Percentiles rank a stretch among this genome's conserved stretches.
These are phyloP conservation scores for Quercus alba DNA, from an alignment of 306 rosid genomes.

Conservation along the genomic window DNA sequence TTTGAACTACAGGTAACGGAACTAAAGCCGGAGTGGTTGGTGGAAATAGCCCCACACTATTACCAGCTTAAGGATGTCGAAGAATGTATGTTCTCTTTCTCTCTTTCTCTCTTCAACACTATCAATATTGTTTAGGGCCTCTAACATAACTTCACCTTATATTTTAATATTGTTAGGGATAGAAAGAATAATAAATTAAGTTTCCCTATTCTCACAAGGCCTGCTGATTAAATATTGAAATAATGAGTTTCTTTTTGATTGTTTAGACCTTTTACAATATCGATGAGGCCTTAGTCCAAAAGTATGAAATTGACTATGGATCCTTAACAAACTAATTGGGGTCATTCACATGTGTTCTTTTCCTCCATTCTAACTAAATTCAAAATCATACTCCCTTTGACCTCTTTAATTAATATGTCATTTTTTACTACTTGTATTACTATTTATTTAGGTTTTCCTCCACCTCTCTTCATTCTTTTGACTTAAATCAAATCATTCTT, in stretches of 20 bases:
- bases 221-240: background rate
- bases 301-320: no score
- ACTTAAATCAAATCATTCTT: no score
- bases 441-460: no score
- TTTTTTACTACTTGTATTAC: no score
- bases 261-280: background rate
- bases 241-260: background rate
- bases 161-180: background rate
- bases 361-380: no score
- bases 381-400: no score
- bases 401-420: no score
- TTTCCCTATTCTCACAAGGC: background rate
- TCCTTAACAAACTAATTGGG: no score
- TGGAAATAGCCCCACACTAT: slow-evolving; percentile 95
- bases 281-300: no score
- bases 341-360: no score
- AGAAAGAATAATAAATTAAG: background rate
- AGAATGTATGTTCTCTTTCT: slow-evolving; percentile 61
- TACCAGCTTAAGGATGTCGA: slow-evolving; percentile 94
- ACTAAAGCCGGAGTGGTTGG: slow-evolving; percentile 87
- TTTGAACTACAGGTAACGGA: slow-evolving; percentile 64
- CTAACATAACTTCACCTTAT: background rate
- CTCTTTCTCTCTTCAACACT: slow-evolving; percentile 10
- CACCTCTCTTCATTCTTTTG: no score
- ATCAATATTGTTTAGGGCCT: background rate